A percentile compares a stretch with the other conserved stretches of the same genome.
Conservation (phyloP, 2,329 filamentous ascomycete species). For the Cryphonectria parasitica region DNA sequence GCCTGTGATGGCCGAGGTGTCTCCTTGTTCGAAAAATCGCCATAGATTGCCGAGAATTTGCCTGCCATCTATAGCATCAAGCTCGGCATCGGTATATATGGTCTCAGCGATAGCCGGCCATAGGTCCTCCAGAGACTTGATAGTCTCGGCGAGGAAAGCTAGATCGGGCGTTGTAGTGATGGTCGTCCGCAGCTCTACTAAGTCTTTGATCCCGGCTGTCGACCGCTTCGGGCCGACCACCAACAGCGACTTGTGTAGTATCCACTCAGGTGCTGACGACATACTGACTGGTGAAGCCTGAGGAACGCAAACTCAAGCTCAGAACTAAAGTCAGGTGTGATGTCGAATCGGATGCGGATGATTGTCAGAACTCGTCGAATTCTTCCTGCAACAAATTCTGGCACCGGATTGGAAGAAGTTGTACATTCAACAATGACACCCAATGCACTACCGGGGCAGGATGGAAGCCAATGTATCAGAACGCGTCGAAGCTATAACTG, state of each 20-base stretch:
- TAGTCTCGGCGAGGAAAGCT: background rate
- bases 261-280: background rate
- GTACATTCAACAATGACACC: too few species aligned
- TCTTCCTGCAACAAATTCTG: too few species aligned
- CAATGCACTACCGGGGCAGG: too few species aligned
- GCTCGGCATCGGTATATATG: too few species aligned
- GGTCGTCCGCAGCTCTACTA: background rate
- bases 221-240: background rate
- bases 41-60: background rate
- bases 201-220: background rate
- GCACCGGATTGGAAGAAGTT: too few species aligned
- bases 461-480: too few species aligned
- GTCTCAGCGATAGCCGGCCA: background rate
- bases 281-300: background rate
- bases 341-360: too few species aligned
- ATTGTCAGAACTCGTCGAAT: too few species aligned
- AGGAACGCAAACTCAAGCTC: background rate
- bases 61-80: too few species aligned
- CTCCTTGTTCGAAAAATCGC: background rate
- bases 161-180: background rate
- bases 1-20: background rate
- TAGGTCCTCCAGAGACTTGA: background rate
- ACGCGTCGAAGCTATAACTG: too few species aligned
- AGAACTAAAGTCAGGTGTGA: too few species aligned
- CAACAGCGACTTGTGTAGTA: background rate